A percentile compares a stretch with the other conserved stretches of the same genome.
phyloP scores from a whole-genome alignment of 495 filamentous ascomycete genomes.

The Durotheca rogersii region DNA sequence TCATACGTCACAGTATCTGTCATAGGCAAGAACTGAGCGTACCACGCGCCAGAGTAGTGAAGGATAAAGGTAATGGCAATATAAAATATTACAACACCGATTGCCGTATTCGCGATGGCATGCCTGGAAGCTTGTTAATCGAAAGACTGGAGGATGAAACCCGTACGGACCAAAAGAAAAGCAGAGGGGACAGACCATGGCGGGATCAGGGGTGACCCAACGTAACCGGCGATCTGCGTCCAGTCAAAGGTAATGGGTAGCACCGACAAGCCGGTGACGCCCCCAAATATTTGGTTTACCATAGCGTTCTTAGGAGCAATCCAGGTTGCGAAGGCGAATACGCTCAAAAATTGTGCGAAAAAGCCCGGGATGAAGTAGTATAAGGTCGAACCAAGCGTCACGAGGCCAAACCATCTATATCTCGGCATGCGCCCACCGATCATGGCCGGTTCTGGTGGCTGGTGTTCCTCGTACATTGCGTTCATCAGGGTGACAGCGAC shows the following conservation, averaged over 20 bases:
- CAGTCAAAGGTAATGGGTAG: constrained; percentile 66
- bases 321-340: constrained; percentile 65
- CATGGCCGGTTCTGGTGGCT: constrained; percentile 46
- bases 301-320: constrained; percentile 61
- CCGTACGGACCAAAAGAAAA: background rate
- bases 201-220: constrained; percentile 58
- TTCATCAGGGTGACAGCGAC: constrained; percentile 66
- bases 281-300: constrained; percentile 70
- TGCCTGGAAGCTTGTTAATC: constrained; percentile 37
- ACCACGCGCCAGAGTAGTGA: constrained; percentile 70
- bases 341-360: constrained; percentile 57
- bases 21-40: constrained; percentile 58
- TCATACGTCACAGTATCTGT: constrained; percentile 62
- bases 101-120: constrained; percentile 61
- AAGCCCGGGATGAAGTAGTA: constrained; percentile 64
- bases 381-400: constrained; percentile 53
- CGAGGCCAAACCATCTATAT: constrained; percentile 57
- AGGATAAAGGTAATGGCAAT: constrained; percentile 48
- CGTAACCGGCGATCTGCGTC: constrained; percentile 61
- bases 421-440: constrained; percentile 59
- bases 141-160: background rate
- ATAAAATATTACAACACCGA: constrained; percentile 59
- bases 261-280: constrained; percentile 60
- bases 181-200: constrained; percentile 52
- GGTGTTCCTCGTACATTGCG: constrained; percentile 65